Evolutionary conservation across 192 early-diverging fungal genomes (phyloP), one percentile per base, ranked within the genome.

Genomic region (Gonapodya sp.): DNA sequence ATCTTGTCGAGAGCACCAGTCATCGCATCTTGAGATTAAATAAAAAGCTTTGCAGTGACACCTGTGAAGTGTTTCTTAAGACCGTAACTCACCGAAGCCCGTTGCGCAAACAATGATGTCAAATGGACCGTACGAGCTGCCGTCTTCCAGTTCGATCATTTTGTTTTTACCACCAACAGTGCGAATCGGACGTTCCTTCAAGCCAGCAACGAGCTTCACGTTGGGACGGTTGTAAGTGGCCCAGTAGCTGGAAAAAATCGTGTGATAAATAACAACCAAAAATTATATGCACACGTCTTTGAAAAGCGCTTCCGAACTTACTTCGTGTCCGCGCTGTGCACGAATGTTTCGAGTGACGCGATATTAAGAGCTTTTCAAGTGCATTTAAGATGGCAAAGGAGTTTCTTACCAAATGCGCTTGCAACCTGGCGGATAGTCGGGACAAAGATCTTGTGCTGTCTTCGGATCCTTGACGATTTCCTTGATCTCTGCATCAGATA

Each of bases 271-370:
- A 64, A 64, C 46, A 24, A 8, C 8, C 46, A 64, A 64, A 8
- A 64, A n/a, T n/a, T n/a, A n/a, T n/a, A n/a, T n/a, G n/a, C n/a
- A n/a, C n/a, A n/a, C n/a, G n/a, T n/a, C n/a, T n/a, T n/a, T n/a
- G n/a, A n/a, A n/a, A n/a, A n/a, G n/a, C n/a, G n/a, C n/a, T n/a
- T n/a, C n/a, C n/a, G n/a, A n/a, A 24, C 46, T 64, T 24, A 64
- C 46, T 77, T 34, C 75, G 75, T 77, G 75, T 77, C 75, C 30
- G 75, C 75, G 31, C n/a, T n/a, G n/a, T n/a, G n/a, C n/a, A n/a
- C n/a, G n/a, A n/a, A n/a, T n/a, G n/a, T n/a, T n/a, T n/a, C n/a
- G n/a, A n/a, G n/a, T n/a, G n/a, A n/a, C n/a, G n/a, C n/a, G n/a
- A n/a, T n/a, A n/a, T n/a, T n/a, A n/a, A n/a, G n/a, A n/a, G n/a